Base-by-base conservation (phyloP, 1,139 yeast species). In the Magnusiomyces paraingens region DNA sequence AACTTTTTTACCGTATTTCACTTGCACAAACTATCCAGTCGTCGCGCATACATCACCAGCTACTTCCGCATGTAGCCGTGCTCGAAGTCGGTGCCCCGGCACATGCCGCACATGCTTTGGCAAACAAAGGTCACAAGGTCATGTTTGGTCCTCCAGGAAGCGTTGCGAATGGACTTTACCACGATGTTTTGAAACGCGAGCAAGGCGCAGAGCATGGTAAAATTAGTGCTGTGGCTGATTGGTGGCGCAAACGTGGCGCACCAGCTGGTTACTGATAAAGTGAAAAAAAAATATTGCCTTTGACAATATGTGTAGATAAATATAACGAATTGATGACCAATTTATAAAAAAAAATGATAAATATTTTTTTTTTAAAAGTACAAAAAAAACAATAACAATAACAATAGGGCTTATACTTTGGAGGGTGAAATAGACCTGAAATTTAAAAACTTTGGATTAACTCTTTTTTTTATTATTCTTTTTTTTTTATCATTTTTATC, bases 11-110 rank as follows among this genome's bases (percentile, higher is more conserved):
- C 63, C 69, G 77, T 2, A 66, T 80, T 68, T 74, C 83, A 1
- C 64, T 90, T n/a, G 71, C 87, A 21, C 83, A 86, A 48, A 76
- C 87, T 0, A 77, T 91, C 38, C 80, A 95, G 0, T 83, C 72
- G 62, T 97, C 97, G 1, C 73, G 99, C 53, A 57, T 88, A 11
- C 98, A 93, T 66, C 96, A 93, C 66, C 99, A 93, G 68, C 76
- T 93, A 38, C 69, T 91, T 36, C 98, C 99, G 0, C 83, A 89
- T 59, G 67, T 64, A 3, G 73, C 82, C 1, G 79, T 74, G 69
- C 76, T 85, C 44, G 99, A 93, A 65, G 72, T 74, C 52, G 71
- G 72, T 59, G 63, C 73, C 2, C 77, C 79, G 0, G 60, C 61
- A 8, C 63, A 63, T 21, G 66, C 73, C 2, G 52, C 69, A 1